Evolutionary conservation across 129 eudicot species (phyloP).

Genomic region (Oenanthe sinensis): DNA sequence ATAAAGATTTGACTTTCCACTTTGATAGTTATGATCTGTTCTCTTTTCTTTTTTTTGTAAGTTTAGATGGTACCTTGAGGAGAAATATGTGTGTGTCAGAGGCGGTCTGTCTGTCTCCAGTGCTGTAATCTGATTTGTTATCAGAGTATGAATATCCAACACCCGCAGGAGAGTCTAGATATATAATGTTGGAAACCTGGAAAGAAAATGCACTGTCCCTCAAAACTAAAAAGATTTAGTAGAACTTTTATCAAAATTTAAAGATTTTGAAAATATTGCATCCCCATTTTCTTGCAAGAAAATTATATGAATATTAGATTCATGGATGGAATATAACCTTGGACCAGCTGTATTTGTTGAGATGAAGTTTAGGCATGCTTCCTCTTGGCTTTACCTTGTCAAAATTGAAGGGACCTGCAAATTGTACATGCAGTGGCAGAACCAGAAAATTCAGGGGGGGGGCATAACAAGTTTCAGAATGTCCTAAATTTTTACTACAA

Average conservation of each 20-base stretch:
- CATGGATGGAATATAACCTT: slow-evolving; percentile 36
- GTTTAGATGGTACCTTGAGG: slow-evolving; percentile 46
- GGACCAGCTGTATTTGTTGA: slow-evolving; percentile 75
- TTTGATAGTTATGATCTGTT: not conserved
- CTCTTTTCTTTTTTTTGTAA: not conserved
- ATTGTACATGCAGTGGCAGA: not conserved
- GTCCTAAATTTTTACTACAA: not conserved
- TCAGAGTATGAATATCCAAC: slow-evolving; percentile 74
- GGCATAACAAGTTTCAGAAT: not conserved
- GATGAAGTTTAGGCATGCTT: slow-evolving; percentile 67
- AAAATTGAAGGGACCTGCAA: slow-evolving; percentile 85
- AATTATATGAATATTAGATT: not conserved
- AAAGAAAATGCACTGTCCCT: not conserved
- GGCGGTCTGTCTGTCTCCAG: slow-evolving; percentile 74
- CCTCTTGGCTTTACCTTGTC: slow-evolving; percentile 34
- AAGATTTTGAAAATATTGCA: not conserved
- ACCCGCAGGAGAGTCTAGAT: slow-evolving; percentile 91
- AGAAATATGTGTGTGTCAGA: slow-evolving; percentile 69
- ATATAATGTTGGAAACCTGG: slow-evolving; percentile 72
- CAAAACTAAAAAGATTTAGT: not conserved
- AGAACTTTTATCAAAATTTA: not conserved
- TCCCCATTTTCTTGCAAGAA: not conserved
- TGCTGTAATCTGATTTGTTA: slow-evolving; percentile 50
- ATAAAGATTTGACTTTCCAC: not conserved
- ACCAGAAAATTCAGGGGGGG: too few relatives aligned